Base-by-base conservation (phyloP, 2,329 filamentous ascomycete genomes). In the Dothistroma septosporum region DNA sequence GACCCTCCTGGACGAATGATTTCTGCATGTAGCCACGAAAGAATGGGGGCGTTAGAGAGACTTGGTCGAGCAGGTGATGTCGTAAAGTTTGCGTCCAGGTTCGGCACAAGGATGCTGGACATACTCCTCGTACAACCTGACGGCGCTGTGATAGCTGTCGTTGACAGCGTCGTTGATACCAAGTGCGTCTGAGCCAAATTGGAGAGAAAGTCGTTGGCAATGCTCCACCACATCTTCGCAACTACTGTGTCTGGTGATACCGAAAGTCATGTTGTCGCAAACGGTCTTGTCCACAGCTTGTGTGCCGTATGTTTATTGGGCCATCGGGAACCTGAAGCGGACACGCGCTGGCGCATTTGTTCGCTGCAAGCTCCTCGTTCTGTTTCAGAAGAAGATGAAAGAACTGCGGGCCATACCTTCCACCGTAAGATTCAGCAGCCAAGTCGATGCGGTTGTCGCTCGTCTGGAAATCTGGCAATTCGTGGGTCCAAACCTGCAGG, bases 401-500 rank as follows among this genome's bases (percentile, higher is more conserved):
- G 62, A 85, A 85, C 24, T 79, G 80, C 0, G 84, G 84, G 0
- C 82, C 87, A 66, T 89, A 90, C 56, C 84, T 82, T 8, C 88
- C 88, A 7, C 68, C 62, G 19, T 64, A 66, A 1, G 60, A 62
- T 35, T 66, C 58, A 82, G 65, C 83, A 85, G 74, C 73, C 5
- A 81, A 79, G 56, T 80, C 83, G 57, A 86, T 76, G 4, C 80
- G 79, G 60, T 85, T 81, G 61, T 86, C 81, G 48, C 82, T 80
- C 2, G 81, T 81, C 69, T 83, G 79, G 68, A 89, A 88, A 32
- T 80, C 78, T 0, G 85, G 85, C 60, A 89, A 89, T 87, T 84
- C 81, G 4, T 82, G 78, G 58, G 86, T 84, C 78, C 86, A 90
- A 1, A 80, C 79, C 37, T 86, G 84, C 0, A 82, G 78, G 71